phyloP scores from a whole-genome alignment of 202 grass and related monocot genomes.

The Setaria viridis region DNA sequence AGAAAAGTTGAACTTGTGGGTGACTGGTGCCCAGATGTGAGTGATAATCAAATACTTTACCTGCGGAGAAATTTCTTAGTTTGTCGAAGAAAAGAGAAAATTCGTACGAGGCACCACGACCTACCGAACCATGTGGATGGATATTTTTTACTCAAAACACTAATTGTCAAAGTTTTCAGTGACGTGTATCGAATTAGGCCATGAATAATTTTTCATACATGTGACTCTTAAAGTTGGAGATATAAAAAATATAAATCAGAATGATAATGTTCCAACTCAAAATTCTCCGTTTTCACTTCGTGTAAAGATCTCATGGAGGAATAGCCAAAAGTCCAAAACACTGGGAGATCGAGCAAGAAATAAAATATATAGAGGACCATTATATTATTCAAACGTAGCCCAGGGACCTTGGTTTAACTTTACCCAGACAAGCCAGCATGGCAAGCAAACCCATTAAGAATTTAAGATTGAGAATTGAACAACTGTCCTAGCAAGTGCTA shows the following conservation, averaged over 20 bases:
- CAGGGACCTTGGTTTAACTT: constrained; percentile 21
- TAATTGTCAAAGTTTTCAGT: not conserved
- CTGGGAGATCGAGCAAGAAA: not conserved
- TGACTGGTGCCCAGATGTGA: not conserved
- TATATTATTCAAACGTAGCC: not conserved
- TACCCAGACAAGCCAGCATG: constrained; percentile 32
- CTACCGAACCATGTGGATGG: not conserved
- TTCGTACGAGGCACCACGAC: not conserved
- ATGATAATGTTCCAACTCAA: not conserved
- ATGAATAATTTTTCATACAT: not conserved
- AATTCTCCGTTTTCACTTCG: not conserved
- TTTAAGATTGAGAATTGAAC: not conserved
- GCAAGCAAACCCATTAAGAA: not conserved
- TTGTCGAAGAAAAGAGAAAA: not conserved
- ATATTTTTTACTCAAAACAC: not conserved
- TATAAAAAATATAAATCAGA: not conserved
- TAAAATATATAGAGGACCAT: not conserved
- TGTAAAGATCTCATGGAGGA: not conserved
- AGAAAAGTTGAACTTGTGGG: not conserved
- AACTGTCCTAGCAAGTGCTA: not conserved
- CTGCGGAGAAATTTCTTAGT: not conserved
- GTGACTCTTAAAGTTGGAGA: not conserved
- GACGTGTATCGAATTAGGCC: not conserved
- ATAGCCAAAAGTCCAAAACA: not conserved
- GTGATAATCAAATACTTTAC: not conserved